These are phyloP conservation scores for Tulasnella sp. DNA, from an alignment of 768 basidiomycete species.

Conservation along the genomic window DNA sequence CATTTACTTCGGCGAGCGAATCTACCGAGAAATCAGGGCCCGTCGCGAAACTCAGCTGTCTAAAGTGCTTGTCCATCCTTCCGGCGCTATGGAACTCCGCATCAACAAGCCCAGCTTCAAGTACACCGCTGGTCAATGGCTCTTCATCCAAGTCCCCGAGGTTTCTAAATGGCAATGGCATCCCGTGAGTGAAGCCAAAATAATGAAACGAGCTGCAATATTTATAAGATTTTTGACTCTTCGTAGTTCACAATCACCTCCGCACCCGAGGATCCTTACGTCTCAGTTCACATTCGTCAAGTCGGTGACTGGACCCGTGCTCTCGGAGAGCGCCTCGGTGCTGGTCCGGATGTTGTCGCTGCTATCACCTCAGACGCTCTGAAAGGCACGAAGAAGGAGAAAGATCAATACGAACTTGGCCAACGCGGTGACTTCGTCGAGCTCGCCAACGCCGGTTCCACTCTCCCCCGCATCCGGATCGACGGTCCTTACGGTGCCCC, in stretches of 20 bases:
- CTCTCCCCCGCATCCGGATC: constrained; percentile 68
- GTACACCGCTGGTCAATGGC: constrained; percentile 88
- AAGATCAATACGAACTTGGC: constrained; percentile 39
- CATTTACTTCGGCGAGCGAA: constrained; percentile 81
- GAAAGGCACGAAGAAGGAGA: constrained; percentile 63
- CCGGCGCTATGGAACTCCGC: constrained; percentile 89
- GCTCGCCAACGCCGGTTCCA: constrained; percentile 49
- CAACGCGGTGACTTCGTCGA: constrained; percentile 79
- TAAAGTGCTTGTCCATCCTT: constrained; percentile 85
- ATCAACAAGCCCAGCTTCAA: constrained; percentile 90
- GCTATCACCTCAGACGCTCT: constrained; percentile 74
- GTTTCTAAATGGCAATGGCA: constrained; percentile 87
- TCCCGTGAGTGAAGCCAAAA: constrained; percentile 61
- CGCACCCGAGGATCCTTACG: constrained; percentile 89
- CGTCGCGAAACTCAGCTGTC: constrained; percentile 72
- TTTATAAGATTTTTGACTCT: constrained; percentile 4
- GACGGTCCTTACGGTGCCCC: constrained; percentile 94
- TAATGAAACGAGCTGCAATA: not conserved
- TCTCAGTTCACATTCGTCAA: constrained; percentile 90
- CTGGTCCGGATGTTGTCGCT: constrained; percentile 70
- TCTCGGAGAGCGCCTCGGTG: constrained; percentile 83
- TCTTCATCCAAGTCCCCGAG: constrained; percentile 85
- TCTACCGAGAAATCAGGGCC: constrained; percentile 79
- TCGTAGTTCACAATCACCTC: constrained; percentile 88
- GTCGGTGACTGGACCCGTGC: constrained; percentile 83